Evolutionary conservation across 2,329 filamentous ascomycete genomes (phyloP).

Genomic region (Apiospora malaysiana): DNA sequence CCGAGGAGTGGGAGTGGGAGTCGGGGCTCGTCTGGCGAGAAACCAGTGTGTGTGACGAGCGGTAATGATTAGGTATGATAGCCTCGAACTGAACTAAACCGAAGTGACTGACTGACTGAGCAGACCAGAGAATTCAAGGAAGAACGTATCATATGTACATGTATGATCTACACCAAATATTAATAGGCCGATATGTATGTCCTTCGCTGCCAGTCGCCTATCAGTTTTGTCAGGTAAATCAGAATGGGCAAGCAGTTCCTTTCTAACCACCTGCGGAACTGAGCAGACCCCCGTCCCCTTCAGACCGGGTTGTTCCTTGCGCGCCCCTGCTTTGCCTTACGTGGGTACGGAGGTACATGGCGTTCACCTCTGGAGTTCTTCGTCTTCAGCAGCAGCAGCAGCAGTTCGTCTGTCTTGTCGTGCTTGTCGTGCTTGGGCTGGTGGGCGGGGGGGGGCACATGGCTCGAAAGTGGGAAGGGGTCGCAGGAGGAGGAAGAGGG

Average conservation of each 20-base stretch:
- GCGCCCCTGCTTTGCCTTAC: constrained; percentile 7
- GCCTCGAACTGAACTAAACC: neutral
- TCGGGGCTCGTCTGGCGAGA: neutral
- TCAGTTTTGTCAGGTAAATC: neutral
- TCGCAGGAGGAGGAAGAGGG: constrained; percentile 5
- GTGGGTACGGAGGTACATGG: constrained; percentile 15
- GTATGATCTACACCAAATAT: constrained; percentile 7
- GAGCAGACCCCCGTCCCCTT: neutral
- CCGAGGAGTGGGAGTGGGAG: neutral
- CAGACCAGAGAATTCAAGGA: neutral
- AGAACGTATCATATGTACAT: neutral
- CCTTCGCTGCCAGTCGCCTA: neutral
- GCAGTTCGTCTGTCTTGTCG: constrained; percentile 10
- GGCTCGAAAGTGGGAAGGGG: constrained; percentile 10
- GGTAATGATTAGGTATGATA: neutral
- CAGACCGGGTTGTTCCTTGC: constrained; percentile 5
- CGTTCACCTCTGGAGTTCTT: neutral
- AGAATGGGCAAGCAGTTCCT: neutral
- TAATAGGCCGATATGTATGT: constrained; percentile 15
- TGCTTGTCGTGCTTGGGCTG: too few species aligned
- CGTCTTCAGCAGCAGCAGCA: too few species aligned
- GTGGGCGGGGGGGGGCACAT: constrained; percentile 10
- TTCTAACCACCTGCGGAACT: constrained; percentile 1
- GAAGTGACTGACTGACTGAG: neutral
- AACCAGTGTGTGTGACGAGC: constrained; percentile 10